Percentiles rank a stretch among this genome's conserved stretches.
Evolutionary conservation across 768 basidiomycete genomes (phyloP).

Genomic region (Auricularia auricula-judae): DNA sequence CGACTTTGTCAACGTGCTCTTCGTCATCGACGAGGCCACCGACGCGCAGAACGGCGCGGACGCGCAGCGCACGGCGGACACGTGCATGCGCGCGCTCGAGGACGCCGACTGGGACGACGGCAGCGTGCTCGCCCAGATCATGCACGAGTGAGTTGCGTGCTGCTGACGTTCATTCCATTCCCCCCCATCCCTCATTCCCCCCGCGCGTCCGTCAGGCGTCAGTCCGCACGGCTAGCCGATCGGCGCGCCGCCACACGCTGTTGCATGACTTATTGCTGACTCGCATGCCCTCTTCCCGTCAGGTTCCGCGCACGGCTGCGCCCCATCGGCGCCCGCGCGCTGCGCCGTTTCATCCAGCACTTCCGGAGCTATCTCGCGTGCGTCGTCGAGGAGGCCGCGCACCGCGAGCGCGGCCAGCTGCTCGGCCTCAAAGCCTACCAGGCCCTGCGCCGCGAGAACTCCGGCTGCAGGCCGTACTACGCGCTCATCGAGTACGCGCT

Average conservation of each 20-base stretch:
- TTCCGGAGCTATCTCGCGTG: conserved; percentile 46
- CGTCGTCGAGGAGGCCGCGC: conserved; percentile 49
- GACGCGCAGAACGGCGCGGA: conserved; percentile 51
- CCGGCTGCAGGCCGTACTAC: conserved; percentile 54
- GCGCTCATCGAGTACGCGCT: conserved; percentile 50
- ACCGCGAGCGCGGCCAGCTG: conserved; percentile 45
- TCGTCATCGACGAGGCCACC: conserved; percentile 58
- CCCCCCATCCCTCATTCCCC: too few relatives aligned
- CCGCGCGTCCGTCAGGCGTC: too few relatives aligned
- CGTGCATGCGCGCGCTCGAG: conserved; percentile 42
- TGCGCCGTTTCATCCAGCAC: conserved; percentile 39
- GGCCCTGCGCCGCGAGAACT: conserved; percentile 54
- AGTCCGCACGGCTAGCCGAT: too few relatives aligned
- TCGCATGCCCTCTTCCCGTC: conserved; percentile 1
- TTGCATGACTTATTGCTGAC: neutral
- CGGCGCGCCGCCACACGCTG: too few relatives aligned
- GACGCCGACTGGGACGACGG: conserved; percentile 42
- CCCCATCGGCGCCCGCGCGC: conserved; percentile 32
- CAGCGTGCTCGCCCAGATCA: conserved; percentile 47
- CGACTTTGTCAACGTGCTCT: conserved; percentile 55
- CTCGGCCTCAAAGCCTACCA: conserved; percentile 45
- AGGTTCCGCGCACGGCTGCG: conserved; percentile 46
- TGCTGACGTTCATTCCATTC: neutral
- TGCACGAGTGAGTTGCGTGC: conserved; percentile 38
- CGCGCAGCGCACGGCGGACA: conserved; percentile 40